Evolutionary conservation across 306 rosid species (phyloP), one percentile per base, ranked within the genome.

Genomic region (Luffa aegyptiaca): DNA sequence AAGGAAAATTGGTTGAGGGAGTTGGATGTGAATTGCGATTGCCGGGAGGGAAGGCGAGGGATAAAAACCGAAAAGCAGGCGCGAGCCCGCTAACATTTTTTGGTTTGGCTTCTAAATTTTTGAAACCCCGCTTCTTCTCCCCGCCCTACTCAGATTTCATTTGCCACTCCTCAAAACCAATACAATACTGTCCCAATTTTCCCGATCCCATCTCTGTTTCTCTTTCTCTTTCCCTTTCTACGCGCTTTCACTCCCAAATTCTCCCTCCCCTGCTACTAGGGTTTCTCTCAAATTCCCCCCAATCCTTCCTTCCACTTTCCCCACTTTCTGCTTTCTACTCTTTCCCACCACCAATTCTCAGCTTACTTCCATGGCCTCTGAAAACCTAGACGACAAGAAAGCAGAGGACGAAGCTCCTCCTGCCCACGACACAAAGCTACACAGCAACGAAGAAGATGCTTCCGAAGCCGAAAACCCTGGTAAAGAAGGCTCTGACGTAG

Each of bases 351-450:
- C 8, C 20, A 72, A 74, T 68, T 45, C 45, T 39, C 21, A 17
- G 62, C 0, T 33, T 21, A 58, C 10, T 55, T 51, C 76, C 82
- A 95, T 95, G 97, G 95, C 97, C 44, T 79, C 93, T 55, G 97
- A 84, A 81, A 84, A 88, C 89, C 88, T 86, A 88, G 93, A 90
- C 46, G 97, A 89, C 68, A 84, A 57, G 85, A 85, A 84, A 33
- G 81, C 89, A 8, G 87, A 57, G 8, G 85, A 57, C 33, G 81
- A 81, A 65, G 84, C 90, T 74, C 87, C 90, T 74, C 87, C 88
- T 16, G 41, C 62, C 8, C 64, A 12, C 9, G 66, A 74, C 41
- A 75, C 6, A 3, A 59, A 21, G 13, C 36, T 68, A 71, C 1
- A 63, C 2, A 21, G 63, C 10, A 39, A 39, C 68, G 37, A 48